Percentiles rank a stretch among this genome's conserved stretches.
phyloP scores from a whole-genome alignment of 2,329 filamentous ascomycete species.

The Tolypocladium endophyticum region DNA sequence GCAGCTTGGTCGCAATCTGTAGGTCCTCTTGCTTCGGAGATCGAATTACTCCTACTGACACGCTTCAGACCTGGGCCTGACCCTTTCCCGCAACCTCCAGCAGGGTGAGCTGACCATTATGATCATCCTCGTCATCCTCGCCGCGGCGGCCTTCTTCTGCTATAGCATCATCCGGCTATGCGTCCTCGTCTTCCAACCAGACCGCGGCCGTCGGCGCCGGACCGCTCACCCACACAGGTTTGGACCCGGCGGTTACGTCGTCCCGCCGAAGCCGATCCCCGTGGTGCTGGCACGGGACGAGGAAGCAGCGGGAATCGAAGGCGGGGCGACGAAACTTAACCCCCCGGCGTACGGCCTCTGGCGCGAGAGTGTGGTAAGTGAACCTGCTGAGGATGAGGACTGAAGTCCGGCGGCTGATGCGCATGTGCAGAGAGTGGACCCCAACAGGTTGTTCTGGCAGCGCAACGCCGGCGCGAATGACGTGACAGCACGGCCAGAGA shows the following conservation, averaged over 20 bases:
- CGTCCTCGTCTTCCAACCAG: conserved; percentile 49
- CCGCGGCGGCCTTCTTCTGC: conserved; percentile 68
- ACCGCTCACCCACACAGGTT: conserved; percentile 29
- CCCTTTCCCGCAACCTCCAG: conserved; percentile 51
- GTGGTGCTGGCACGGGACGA: conserved; percentile 68
- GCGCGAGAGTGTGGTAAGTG: conserved; percentile 69
- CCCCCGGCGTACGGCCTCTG: conserved; percentile 82
- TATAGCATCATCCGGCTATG: conserved; percentile 67
- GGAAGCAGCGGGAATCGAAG: conserved; percentile 49
- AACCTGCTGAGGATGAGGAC: not conserved
- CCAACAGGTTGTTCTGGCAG: conserved; percentile 73
- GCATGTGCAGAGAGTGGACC: conserved; percentile 56
- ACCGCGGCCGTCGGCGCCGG: conserved; percentile 12
- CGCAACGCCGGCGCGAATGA: conserved; percentile 38
- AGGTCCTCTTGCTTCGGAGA: conserved; percentile 25
- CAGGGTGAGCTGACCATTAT: conserved; percentile 69
- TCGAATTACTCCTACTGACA: not conserved
- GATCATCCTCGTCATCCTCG: conserved; percentile 66
- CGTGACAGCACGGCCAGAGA: conserved; percentile 11
- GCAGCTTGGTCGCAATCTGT: conserved; percentile 54
- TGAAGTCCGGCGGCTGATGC: conserved; percentile 2
- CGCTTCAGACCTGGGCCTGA: conserved; percentile 57
- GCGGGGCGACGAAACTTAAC: conserved; percentile 44
- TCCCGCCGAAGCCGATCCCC: conserved; percentile 63
- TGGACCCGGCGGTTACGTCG: conserved; percentile 53